Conservation (phyloP, 306 rosid genomes). For the Carpinus viminea region DNA sequence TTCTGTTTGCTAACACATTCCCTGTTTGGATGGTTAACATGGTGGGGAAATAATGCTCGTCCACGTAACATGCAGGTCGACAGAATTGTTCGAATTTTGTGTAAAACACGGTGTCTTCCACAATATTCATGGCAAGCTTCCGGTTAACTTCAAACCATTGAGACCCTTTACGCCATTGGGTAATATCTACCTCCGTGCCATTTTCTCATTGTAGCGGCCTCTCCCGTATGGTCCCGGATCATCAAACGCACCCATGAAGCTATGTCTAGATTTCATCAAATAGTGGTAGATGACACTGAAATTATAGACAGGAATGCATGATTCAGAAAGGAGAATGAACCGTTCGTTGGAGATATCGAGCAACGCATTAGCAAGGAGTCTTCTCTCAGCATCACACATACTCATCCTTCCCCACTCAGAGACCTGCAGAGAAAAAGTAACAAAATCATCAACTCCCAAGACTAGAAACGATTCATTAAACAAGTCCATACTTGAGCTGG, state of each 20-base stretch:
- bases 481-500: background rate
- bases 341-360: constrained; percentile 85
- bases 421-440: constrained; percentile 47
- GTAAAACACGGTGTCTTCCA: constrained; percentile 61
- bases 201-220: constrained; percentile 72
- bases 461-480: background rate
- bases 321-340: constrained; percentile 84
- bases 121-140: constrained; percentile 67
- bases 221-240: constrained; percentile 86
- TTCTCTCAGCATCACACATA: constrained; percentile 93
- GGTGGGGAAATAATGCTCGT: constrained; percentile 96
- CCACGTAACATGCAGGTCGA: constrained; percentile 82
- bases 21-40: constrained; percentile 74
- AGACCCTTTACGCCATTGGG: constrained; percentile 93
- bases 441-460: background rate
- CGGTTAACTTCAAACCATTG: constrained; percentile 92
- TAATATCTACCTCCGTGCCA: constrained; percentile 70
- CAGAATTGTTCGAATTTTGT: constrained; percentile 65
- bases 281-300: constrained; percentile 61
- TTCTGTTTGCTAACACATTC: constrained; percentile 63
- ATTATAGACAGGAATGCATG: constrained; percentile 86
- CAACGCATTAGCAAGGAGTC: constrained; percentile 90
- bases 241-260: constrained; percentile 76
- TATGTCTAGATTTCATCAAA: constrained; percentile 59
- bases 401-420: constrained; percentile 98